Base-by-base conservation (phyloP, 371 early-diverging fungal genomes). In the Mucor lusitanicus region DNA sequence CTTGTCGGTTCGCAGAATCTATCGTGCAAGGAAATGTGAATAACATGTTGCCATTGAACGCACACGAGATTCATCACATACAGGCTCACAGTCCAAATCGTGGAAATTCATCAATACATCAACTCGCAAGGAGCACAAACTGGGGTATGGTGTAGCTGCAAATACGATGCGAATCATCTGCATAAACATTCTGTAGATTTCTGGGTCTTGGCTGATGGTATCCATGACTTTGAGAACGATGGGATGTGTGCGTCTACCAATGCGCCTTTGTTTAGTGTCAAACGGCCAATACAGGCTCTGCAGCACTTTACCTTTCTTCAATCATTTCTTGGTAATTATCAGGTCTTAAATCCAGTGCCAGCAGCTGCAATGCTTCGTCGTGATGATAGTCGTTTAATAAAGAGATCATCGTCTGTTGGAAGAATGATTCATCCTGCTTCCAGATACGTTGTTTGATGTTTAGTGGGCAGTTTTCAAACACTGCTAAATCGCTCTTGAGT, bases 41-140 rank as follows among this genome's bases (percentile, higher is more conserved):
- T 6, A 30, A n/a, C n/a, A n/a, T n/a, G n/a, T n/a, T n/a, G n/a
- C 3, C 19, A 48, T 21, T 48, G 19, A 35, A 23, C 23, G 4
- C 6, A 23, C n/a, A n/a, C n/a, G n/a, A n/a, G n/a, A n/a, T n/a
- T n/a, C n/a, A n/a, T n/a, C n/a, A 27, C n/a, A 27, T 79, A 86
- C 86, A 30, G 74, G 69, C 37, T 73, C 69, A 6, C 82, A 63
- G 65, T 85, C 87, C 37, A 74, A 77, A 33, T 90, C 87, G 69
- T 91, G 91, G 76, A 88, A 82, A 17, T 82, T 79, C 90, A 90
- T 88, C 37, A 88, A 68, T 0, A 90, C 70, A 74, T 91, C 92
- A n/a, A 88, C 85, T 30, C 91, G 88, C 33, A 91, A 74, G 1
- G 88, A 88, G 56, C 89, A 88, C 28, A 87, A 71, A 39, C 83